Evolutionary conservation across 345 rosid species (phyloP), one percentile per base, ranked within the genome.

Genomic region (Acer yangbiense): DNA sequence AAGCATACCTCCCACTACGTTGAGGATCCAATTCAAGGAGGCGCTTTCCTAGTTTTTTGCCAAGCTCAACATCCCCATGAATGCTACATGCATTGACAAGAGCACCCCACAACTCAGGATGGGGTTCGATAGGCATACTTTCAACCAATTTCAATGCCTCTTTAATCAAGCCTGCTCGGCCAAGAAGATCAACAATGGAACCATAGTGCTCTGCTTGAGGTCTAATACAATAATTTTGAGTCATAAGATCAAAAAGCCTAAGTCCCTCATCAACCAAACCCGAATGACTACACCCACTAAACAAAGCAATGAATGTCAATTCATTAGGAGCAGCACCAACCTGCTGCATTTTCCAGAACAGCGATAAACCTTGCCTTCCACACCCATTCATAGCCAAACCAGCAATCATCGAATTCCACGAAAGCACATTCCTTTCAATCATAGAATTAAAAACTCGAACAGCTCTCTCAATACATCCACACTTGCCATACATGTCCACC

Each of bases 381-480:
- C 57, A 72, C 57, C 86, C 88, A 68, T 85, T 80, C 78, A 82
- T 78, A 62, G 84, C 84, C 68, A 80, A 80, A 44, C 86, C 82
- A 17, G 75, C 77, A 44, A 85, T 82, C 82, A 82, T 80, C 41
- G 84, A 82, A 74, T 85, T 85, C 88, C 88, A 85, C 0, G 88
- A 75, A 46, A 78, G 74, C 41, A 76, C 35, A 76, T 85, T 84
- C 79, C 73, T 85, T 18, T 21, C 77, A 41, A 72, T 76, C 44
- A 80, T 83, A 65, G 13, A 71, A 35, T 82, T 76, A 71, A 85
- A 85, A 18, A 85, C 77, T 29, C 52, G 3, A 41, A 27, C 50
- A 11, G 86, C 88, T 69, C 76, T 75, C 57, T 43, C 66, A 8
- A 85, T 25, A 69, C 70, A 75, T 70, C 84, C 84, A 63, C 88